A percentile compares a stretch with the other conserved stretches of the same genome.
These are phyloP conservation scores for Fonsecaea monophora DNA, from an alignment of 2,329 filamentous ascomycete species.

Conservation along the genomic window DNA sequence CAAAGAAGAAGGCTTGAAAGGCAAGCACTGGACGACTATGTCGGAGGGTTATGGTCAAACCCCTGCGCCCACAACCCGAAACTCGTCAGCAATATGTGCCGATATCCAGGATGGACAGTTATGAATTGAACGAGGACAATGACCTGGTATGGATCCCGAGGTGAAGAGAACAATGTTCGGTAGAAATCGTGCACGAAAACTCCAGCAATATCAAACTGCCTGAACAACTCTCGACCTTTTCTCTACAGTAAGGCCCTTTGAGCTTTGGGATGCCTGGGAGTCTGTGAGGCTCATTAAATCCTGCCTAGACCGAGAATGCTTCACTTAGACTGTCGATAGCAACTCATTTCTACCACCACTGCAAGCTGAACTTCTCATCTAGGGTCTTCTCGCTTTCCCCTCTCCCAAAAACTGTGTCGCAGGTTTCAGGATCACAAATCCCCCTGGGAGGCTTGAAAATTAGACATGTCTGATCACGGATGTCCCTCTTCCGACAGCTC, in stretches of 20 bases:
- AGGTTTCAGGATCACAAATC: conserved; percentile 14
- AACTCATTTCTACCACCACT: background rate
- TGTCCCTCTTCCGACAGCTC: conserved; percentile 20
- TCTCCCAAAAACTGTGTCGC: background rate
- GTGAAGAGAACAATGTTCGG: background rate
- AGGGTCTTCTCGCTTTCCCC: background rate
- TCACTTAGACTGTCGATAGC: background rate
- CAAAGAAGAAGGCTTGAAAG: conserved; percentile 70
- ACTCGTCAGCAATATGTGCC: background rate
- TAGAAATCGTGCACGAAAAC: background rate
- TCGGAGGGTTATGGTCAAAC: background rate
- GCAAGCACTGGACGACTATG: background rate
- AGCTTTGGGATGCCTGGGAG: background rate
- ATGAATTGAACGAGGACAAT: background rate
- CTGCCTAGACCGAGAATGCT: background rate
- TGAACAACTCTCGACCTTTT: background rate
- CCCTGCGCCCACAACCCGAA: background rate
- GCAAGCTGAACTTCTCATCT: background rate
- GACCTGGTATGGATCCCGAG: background rate
- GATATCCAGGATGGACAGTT: background rate
- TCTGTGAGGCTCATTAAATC: background rate
- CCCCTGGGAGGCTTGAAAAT: background rate
- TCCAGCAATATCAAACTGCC: background rate
- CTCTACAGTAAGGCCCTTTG: background rate
- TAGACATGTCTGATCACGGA: conserved; percentile 20